Percentiles rank a stretch among this genome's conserved stretches.
Conservation (phyloP, 805 yeast species). For the Candida montana region DNA sequence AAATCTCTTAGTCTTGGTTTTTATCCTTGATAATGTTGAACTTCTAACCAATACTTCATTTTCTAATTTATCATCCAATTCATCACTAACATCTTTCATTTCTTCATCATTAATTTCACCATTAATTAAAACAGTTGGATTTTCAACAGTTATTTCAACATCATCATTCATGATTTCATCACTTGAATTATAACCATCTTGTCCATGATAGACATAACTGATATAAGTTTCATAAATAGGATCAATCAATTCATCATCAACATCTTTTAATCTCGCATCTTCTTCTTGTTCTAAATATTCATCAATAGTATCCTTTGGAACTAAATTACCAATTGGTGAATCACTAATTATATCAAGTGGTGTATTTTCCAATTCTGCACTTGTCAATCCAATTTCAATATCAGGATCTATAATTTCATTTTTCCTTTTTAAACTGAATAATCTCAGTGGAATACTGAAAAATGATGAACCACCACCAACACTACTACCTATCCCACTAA, state of each 20-base stretch:
- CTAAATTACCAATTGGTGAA: constrained; percentile 7
- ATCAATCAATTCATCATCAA: constrained; percentile 3
- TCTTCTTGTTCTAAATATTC: constrained; percentile 4
- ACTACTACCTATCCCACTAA: too few relatives aligned
- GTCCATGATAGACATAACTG: constrained; percentile 6
- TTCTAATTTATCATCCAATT: neutral
- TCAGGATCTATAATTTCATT: too few relatives aligned
- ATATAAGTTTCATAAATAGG: constrained; percentile 13
- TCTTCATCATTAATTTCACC: neutral
- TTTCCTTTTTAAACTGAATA: constrained; percentile 2
- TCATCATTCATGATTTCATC: constrained; percentile 4
- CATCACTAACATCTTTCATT: neutral
- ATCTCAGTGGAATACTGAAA: constrained; percentile 8
- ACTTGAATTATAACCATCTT: constrained; percentile 3
- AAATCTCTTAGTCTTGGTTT: constrained; percentile 5
- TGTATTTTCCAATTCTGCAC: constrained; percentile 8
- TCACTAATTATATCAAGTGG: constrained; percentile 10
- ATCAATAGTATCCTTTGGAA: constrained; percentile 4
- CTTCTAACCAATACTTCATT: neutral
- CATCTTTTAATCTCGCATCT: neutral
- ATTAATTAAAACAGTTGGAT: neutral
- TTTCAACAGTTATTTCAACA: neutral
- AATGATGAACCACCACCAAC: constrained; percentile 2
- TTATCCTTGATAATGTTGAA: constrained; percentile 9
- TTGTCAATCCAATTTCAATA: neutral